These are phyloP conservation scores for Typha latifolia DNA, from an alignment of 176 grass and related monocot genomes.

Conservation along the genomic window DNA sequence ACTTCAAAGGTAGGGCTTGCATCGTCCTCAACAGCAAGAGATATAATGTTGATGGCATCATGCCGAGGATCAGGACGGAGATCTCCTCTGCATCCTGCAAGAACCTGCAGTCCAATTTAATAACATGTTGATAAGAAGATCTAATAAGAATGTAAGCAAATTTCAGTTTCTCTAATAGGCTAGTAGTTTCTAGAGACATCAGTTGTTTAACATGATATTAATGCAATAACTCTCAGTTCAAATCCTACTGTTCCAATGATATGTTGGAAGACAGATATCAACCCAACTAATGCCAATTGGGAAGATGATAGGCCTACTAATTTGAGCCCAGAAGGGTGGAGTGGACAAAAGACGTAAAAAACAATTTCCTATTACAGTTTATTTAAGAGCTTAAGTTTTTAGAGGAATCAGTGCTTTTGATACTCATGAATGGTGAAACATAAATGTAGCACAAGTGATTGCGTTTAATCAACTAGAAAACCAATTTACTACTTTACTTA, in stretches of 20 bases:
- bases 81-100: conserved; percentile 70
- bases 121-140: neutral
- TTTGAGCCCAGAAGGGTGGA: no score
- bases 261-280: neutral
- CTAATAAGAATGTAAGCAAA: neutral
- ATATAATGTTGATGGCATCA: conserved; percentile 83
- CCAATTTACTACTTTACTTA: neutral
- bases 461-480: neutral
- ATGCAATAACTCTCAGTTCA: neutral
- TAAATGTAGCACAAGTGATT: neutral
- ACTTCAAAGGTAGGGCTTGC: conserved; percentile 30
- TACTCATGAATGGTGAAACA: conserved; percentile 11
- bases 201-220: neutral
- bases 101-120: conserved; percentile 30
- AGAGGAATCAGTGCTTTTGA: neutral
- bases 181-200: neutral
- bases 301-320: no score
- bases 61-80: conserved; percentile 65
- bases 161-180: neutral
- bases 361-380: no score
- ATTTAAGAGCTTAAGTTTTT: neutral
- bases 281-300: no score
- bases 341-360: no score
- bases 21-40: conserved; percentile 62
- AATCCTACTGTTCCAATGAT: neutral